phyloP scores from a whole-genome alignment of 2,329 filamentous ascomycete genomes.

The Cordyceps cateniannulata region DNA sequence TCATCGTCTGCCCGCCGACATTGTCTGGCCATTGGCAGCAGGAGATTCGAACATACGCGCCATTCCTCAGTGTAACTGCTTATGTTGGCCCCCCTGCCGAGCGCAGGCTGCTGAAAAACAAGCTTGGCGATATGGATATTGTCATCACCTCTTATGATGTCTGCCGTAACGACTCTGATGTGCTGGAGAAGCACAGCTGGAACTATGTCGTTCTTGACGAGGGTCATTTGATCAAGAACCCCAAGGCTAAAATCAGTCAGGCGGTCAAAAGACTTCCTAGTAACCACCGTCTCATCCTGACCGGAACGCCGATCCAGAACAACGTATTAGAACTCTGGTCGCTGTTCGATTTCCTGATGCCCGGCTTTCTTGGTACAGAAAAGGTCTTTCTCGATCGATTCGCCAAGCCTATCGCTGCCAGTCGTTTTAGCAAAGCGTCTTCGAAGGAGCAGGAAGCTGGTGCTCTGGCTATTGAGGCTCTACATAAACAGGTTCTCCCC shows the following conservation, averaged over 20 bases:
- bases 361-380: conserved; percentile 87
- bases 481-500: conserved; percentile 95
- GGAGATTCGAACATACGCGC: conserved; percentile 91
- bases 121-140: conserved; percentile 74
- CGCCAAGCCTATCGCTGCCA: conserved; percentile 89
- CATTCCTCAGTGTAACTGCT: conserved; percentile 81
- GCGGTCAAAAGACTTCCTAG: conserved; percentile 85
- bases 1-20: conserved; percentile 94
- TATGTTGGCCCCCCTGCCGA: conserved; percentile 88
- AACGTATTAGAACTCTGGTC: conserved; percentile 97
- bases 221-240: conserved; percentile 97
- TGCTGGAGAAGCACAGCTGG: conserved; percentile 79
- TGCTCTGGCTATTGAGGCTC: conserved; percentile 90
- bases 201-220: conserved; percentile 98
- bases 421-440: conserved; percentile 91
- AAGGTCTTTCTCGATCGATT: conserved; percentile 97
- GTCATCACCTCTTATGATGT: conserved; percentile 98
- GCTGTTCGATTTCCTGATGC: conserved; percentile 98
- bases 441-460: conserved; percentile 98
- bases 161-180: conserved; percentile 88
- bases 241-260: conserved; percentile 89
- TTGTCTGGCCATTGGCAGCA: conserved; percentile 98
- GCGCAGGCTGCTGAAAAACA: conserved; percentile 61
- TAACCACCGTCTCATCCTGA: conserved; percentile 93
- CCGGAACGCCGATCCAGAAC: conserved; percentile 95